A percentile compares a stretch with the other conserved stretches of the same genome.
These are phyloP conservation scores for Rhynchosporium secalis DNA, from an alignment of 2,329 filamentous ascomycete species.

Conservation along the genomic window DNA sequence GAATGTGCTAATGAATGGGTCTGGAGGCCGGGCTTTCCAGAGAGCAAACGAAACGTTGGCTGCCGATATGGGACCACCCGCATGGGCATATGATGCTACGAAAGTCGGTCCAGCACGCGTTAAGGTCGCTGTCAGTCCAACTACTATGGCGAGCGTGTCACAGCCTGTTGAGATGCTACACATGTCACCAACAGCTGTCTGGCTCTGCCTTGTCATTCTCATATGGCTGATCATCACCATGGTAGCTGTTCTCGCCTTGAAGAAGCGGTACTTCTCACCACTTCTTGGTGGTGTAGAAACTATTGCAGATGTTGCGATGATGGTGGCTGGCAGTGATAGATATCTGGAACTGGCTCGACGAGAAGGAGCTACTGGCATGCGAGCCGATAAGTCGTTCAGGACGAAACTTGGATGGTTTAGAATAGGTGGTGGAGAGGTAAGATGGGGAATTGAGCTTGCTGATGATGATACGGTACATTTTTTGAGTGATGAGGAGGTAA, in stretches of 20 bases:
- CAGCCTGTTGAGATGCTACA: neutral
- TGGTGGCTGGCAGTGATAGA: neutral
- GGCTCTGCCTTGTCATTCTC: neutral
- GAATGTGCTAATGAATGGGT: neutral
- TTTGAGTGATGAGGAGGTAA: neutral
- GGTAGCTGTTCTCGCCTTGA: neutral
- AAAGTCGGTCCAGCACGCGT: neutral
- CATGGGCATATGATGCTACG: neutral
- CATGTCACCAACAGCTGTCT: neutral
- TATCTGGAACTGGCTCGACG: neutral
- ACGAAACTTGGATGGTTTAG: slow-evolving; percentile 1
- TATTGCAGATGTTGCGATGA: neutral
- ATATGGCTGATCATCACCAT: slow-evolving; percentile 1
- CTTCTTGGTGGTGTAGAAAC: neutral
- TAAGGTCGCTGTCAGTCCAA: neutral
- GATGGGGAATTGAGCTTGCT: slow-evolving; percentile 3
- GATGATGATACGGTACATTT: neutral
- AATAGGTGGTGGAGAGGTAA: neutral
- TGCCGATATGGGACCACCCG: neutral
- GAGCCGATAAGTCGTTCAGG: neutral
- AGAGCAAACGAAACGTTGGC: neutral
- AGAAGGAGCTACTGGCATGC: neutral
- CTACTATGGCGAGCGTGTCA: neutral
- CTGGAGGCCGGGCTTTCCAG: slow-evolving; percentile 1
- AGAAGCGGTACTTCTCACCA: slow-evolving; percentile 2